Base-by-base conservation (phyloP, 2,329 filamentous ascomycete species). In the Botryotinia narcissicola region DNA sequence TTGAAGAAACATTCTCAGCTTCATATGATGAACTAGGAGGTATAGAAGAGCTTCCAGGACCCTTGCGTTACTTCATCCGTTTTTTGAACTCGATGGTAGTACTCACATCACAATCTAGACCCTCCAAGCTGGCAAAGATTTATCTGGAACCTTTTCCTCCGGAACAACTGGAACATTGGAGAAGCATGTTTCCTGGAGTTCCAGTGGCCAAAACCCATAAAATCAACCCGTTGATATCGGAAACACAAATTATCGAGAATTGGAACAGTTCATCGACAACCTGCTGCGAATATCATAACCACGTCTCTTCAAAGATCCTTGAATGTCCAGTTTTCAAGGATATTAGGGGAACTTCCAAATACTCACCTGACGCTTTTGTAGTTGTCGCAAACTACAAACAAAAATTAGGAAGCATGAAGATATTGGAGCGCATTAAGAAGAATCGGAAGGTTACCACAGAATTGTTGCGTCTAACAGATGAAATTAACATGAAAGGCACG, bases 321-420 rank as follows among this genome's bases (percentile, higher is more conserved):
- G 63, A 51, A 37, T 66, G 63, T 8, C 63, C 63, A n/a, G 8
- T 66, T n/a, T 66, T 66, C 29, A 48, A 51, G 1, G 63, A 66
- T 4, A 51, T 66, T 8, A 66, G 25, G 9, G 63, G 63, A 25
- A 35, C 63, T 4, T 44, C 44, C 18, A 66, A 51, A 66, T 48
- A 66, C 32, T 66, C 63, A 8, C 63, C 63, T 37, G 63, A 66
- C n/a, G 63, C 63, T 37, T 29, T 48, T 9, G 20, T 37, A 37
- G 32, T 66, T 9, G 63, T 66, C 6, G 20, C 29, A 1, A 25
- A 51, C 16, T 46, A 37, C 29, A 66, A 66, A 37, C 63, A 40
- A 16, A 29, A 2, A 29, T 18, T 57, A 29, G 51, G n/a, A 32
- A 57, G 51, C 14, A 57, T 57, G 51, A 57, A 18, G 29, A 6